Evolutionary conservation across 495 filamentous ascomycete species (phyloP).

Genomic region (Penicillium pancosmium): DNA sequence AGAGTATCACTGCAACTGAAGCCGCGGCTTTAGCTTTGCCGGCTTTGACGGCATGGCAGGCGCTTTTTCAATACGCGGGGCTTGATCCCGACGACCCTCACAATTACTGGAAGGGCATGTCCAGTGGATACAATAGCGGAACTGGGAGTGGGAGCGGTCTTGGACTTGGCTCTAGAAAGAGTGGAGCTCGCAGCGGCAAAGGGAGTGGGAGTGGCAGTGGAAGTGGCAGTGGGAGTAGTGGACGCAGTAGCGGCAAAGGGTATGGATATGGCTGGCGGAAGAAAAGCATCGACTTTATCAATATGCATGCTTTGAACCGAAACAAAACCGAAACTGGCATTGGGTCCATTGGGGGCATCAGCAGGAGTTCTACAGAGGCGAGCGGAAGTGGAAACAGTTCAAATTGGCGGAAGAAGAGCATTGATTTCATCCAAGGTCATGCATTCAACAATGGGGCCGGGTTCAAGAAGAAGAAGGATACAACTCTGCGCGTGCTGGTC

Average conservation of each 20-base stretch:
- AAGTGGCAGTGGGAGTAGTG: constrained; percentile 14
- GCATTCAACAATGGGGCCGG: background rate
- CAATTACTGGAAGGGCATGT: constrained; percentile 1
- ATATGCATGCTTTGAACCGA: background rate
- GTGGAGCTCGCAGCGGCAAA: background rate
- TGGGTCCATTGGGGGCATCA: background rate
- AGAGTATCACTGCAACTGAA: constrained; percentile 48
- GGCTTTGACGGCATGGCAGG: constrained; percentile 60
- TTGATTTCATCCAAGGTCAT: constrained; percentile 9
- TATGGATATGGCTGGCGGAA: constrained; percentile 7
- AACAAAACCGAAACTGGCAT: background rate
- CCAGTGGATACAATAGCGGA: constrained; percentile 6
- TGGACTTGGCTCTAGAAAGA: background rate
- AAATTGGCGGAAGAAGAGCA: constrained; percentile 11
- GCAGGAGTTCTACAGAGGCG: background rate
- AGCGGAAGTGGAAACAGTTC: background rate
- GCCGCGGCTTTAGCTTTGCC: constrained; percentile 57
- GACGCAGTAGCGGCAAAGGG: constrained; percentile 1
- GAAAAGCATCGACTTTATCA: background rate
- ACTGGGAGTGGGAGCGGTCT: background rate
- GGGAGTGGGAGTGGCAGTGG: background rate
- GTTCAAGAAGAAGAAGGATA: constrained; percentile 14
- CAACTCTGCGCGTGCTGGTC: constrained; percentile 36
- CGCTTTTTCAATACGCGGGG: constrained; percentile 56
- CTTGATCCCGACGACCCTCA: constrained; percentile 29